A percentile compares a stretch with the other conserved stretches of the same genome.
These are phyloP conservation scores for Pseudocercospora macadamiae DNA, from an alignment of 2,329 filamentous ascomycete genomes.

Conservation along the genomic window DNA sequence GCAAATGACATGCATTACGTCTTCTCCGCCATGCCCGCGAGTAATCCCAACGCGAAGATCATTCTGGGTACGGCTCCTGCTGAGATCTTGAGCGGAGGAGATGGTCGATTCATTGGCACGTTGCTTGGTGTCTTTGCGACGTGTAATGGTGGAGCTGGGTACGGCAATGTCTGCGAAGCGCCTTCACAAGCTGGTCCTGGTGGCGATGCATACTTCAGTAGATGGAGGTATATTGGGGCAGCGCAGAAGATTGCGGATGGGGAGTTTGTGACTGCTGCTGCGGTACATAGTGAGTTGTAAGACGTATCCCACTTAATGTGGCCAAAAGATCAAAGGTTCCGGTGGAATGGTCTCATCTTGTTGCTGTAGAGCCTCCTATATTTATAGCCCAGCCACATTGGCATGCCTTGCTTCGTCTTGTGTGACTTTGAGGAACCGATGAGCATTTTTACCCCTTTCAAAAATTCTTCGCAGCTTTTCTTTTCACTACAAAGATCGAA, in stretches of 20 bases:
- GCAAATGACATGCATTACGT: constrained; percentile 9
- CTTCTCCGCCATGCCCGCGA: constrained; percentile 4
- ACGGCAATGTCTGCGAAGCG: constrained; percentile 33
- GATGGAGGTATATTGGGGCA: constrained; percentile 53
- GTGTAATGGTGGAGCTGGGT: constrained; percentile 45
- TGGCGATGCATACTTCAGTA: constrained; percentile 51
- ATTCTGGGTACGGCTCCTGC: constrained; percentile 33
- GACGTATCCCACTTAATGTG: too few relatives aligned
- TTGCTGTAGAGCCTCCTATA: too few relatives aligned
- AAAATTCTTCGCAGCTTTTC: too few relatives aligned
- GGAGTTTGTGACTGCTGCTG: not conserved
- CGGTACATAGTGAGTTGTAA: constrained; percentile 5
- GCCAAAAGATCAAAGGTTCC: too few relatives aligned
- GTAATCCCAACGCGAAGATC: constrained; percentile 5
- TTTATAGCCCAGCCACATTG: too few relatives aligned
- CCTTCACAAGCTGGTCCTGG: too few relatives aligned
- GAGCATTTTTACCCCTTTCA: too few relatives aligned
- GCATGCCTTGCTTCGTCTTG: too few relatives aligned
- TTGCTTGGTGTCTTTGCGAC: constrained; percentile 58
- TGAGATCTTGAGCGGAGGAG: constrained; percentile 39
- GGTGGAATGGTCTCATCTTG: too few relatives aligned
- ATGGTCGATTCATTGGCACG: constrained; percentile 41
- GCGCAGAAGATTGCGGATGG: constrained; percentile 30
- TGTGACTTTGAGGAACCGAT: too few relatives aligned
- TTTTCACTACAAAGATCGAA: too few relatives aligned